A percentile compares a stretch with the other conserved stretches of the same genome.
Conservation (phyloP, 2,329 filamentous ascomycete species). For the Chaetomium sp. region DNA sequence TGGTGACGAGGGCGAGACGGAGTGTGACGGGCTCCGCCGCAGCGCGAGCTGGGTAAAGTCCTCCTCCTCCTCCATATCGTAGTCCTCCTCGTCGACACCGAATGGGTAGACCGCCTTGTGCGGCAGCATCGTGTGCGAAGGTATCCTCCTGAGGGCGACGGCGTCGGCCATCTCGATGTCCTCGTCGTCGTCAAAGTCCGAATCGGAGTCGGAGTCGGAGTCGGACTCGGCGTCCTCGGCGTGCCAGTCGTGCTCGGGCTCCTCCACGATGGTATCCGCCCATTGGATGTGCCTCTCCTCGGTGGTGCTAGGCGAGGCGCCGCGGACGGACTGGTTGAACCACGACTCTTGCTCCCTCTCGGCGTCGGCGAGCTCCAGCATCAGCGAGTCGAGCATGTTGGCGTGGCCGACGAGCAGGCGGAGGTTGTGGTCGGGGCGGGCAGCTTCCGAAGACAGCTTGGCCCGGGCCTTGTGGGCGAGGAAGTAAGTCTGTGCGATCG, state of each 20-base stretch:
- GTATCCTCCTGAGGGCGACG: conserved; percentile 50
- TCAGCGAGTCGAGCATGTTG: conserved; percentile 94
- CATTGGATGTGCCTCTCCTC: conserved; percentile 80
- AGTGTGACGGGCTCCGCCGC: conserved; percentile 68
- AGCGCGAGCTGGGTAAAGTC: conserved; percentile 67
- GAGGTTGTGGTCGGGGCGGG: conserved; percentile 89
- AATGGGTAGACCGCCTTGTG: conserved; percentile 43
- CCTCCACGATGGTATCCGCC: conserved; percentile 77
- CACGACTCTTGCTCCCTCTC: conserved; percentile 94
- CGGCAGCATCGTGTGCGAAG: conserved; percentile 40
- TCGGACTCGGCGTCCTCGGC: conserved; percentile 63
- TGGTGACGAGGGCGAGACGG: conserved; percentile 65
- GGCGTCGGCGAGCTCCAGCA: conserved; percentile 85
- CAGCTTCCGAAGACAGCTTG: conserved; percentile 93
- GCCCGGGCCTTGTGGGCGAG: conserved; percentile 93
- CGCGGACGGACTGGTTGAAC: conserved; percentile 95
- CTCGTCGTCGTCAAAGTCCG: conserved; percentile 58
- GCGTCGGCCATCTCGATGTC: conserved; percentile 60
- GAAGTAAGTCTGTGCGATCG: conserved; percentile 97
- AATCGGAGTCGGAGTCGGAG: conserved; percentile 42
- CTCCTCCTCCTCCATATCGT: conserved; percentile 55
- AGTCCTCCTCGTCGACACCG: conserved; percentile 7
- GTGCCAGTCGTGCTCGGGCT: conserved; percentile 70
- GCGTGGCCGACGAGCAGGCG: conserved; percentile 94
- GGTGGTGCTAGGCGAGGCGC: conserved; percentile 57